These are phyloP conservation scores for Pleurotus citrinopileatus DNA, from an alignment of 768 basidiomycete species.

Conservation along the genomic window DNA sequence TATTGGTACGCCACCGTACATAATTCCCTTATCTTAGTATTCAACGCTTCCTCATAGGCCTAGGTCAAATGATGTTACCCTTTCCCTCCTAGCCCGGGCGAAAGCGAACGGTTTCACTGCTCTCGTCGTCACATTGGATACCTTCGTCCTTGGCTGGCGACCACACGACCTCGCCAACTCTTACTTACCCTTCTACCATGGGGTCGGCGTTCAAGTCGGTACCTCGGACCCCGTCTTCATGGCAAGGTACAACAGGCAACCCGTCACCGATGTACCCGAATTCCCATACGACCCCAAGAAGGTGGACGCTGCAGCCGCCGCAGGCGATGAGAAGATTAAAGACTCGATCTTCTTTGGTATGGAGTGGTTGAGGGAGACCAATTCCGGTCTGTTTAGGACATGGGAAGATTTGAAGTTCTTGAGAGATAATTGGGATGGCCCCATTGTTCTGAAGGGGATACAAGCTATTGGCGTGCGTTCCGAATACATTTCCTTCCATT, in stretches of 20 bases:
- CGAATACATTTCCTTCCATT: background rate
- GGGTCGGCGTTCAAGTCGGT: conserved; percentile 65
- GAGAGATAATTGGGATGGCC: conserved; percentile 74
- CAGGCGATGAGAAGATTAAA: conserved; percentile 46
- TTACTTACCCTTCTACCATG: conserved; percentile 67
- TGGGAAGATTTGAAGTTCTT: conserved; percentile 76
- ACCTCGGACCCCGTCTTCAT: conserved; percentile 79
- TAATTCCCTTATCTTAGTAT: background rate
- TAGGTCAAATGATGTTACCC: conserved; percentile 49
- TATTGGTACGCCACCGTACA: conserved; percentile 53
- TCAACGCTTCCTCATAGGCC: conserved; percentile 44
- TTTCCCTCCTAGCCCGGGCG: conserved; percentile 64
- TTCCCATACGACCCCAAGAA: conserved; percentile 62
- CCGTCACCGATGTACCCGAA: conserved; percentile 33
- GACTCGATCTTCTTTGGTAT: conserved; percentile 45
- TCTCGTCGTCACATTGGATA: conserved; percentile 80
- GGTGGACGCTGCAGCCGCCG: conserved; percentile 35
- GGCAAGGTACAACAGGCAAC: conserved; percentile 47
- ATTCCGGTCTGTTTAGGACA: conserved; percentile 56
- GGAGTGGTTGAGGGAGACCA: conserved; percentile 62
- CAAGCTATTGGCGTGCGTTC: conserved; percentile 45
- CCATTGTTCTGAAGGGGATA: conserved; percentile 76
- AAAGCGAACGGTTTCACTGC: conserved; percentile 65
- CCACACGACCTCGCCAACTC: conserved; percentile 66
- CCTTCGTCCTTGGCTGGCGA: conserved; percentile 71